phyloP scores from a whole-genome alignment of 768 basidiomycete species.

The Baorangia bicolor region DNA sequence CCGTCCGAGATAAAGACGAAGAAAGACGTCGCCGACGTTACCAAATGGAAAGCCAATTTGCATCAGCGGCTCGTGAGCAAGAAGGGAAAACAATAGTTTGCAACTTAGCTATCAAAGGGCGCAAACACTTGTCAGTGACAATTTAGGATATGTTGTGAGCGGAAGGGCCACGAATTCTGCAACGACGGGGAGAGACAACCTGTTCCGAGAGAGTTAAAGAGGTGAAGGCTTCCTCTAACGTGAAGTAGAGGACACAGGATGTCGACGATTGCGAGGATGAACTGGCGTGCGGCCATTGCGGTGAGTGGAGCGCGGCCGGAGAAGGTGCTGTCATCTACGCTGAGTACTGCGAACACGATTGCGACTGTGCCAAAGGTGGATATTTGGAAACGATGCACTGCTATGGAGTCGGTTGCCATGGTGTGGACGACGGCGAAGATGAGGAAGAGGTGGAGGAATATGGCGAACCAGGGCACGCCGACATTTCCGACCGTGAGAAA shows the following conservation, averaged over 20 bases:
- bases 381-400: constrained; percentile 91
- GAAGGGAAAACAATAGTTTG: too few species aligned
- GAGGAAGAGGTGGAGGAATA: constrained; percentile 73
- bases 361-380: constrained; percentile 84
- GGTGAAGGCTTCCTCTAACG: constrained; percentile 90
- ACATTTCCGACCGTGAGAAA: constrained; percentile 42
- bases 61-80: too few species aligned
- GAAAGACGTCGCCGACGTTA: too few species aligned
- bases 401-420: constrained; percentile 86
- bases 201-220: constrained; percentile 87
- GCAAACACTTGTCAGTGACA: too few species aligned
- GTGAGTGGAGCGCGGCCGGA: constrained; percentile 52
- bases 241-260: constrained; percentile 97
- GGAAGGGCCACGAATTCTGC: constrained; percentile 66
- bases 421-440: constrained; percentile 70
- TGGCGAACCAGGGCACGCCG: constrained; percentile 78
- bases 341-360: constrained; percentile 82
- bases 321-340: constrained; percentile 70
- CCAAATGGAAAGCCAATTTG: too few species aligned
- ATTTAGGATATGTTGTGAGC: constrained; percentile 62
- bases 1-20: too few species aligned
- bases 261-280: constrained; percentile 87
- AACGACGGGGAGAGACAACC: constrained; percentile 78
- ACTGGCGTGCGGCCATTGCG: constrained; percentile 92
- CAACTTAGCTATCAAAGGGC: too few species aligned